phyloP scores from a whole-genome alignment of 192 early-diverging fungal genomes.

The Backusella sp. region DNA sequence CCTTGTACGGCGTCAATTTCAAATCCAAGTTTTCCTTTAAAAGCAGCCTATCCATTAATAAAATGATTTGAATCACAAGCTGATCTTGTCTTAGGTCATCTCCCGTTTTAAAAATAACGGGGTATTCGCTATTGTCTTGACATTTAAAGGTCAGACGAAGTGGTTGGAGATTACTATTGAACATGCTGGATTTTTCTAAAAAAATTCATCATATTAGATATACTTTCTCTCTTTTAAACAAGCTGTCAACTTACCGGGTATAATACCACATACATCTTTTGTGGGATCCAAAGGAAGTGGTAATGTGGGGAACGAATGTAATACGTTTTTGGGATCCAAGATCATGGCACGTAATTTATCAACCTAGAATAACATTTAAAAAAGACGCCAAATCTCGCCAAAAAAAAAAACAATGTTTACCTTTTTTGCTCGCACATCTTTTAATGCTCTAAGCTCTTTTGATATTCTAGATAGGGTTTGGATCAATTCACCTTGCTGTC shows the following conservation, averaged over 20 bases:
- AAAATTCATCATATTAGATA: background rate
- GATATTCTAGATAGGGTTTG: slow-evolving; percentile 70
- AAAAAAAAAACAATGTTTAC: slow-evolving; percentile 31
- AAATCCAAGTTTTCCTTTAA: slow-evolving; percentile 96
- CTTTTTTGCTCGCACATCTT: slow-evolving; percentile 87
- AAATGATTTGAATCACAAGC: slow-evolving; percentile 96
- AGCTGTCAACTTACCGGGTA: slow-evolving; percentile 55
- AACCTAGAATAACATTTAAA: slow-evolving; percentile 49
- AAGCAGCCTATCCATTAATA: slow-evolving; percentile 94
- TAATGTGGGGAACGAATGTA: slow-evolving; percentile 79
- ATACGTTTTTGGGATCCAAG: slow-evolving; percentile 79
- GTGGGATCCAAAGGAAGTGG: slow-evolving; percentile 89
- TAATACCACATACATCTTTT: slow-evolving; percentile 85
- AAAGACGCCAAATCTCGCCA: background rate
- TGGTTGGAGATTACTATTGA: slow-evolving; percentile 89
- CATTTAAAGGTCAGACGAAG: slow-evolving; percentile 84
- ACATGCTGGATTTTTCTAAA: slow-evolving; percentile 79
- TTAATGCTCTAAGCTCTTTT: slow-evolving; percentile 69
- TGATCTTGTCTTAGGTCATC: slow-evolving; percentile 91
- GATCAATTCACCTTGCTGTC: slow-evolving; percentile 85
- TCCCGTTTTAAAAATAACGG: slow-evolving; percentile 96
- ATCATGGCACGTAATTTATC: slow-evolving; percentile 77
- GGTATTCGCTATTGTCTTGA: slow-evolving; percentile 84
- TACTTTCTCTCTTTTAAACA: too few species aligned
- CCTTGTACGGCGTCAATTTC: slow-evolving; percentile 90